phyloP scores from a whole-genome alignment of 176 grass and related monocot species.

The Puya raimondii region DNA sequence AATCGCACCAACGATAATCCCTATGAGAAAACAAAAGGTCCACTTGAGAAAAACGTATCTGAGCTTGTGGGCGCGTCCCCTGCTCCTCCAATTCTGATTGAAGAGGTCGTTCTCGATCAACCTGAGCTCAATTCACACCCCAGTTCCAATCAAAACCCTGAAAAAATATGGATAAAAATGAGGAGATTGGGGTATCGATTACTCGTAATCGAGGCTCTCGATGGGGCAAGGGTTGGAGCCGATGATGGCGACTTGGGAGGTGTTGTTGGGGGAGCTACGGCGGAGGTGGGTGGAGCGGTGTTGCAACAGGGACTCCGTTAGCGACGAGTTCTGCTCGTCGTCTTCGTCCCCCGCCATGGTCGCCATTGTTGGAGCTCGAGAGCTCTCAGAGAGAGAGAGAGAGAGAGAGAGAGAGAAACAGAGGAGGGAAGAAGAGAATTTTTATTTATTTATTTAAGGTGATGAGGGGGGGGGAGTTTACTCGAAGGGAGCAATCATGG shows the following conservation, averaged over 20 bases:
- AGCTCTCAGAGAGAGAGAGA: not conserved
- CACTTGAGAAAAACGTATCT: constrained; percentile 80
- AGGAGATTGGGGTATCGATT: constrained; percentile 3
- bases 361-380: not conserved
- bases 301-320: not conserved
- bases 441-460: too few relatives aligned
- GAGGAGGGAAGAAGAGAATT: not conserved
- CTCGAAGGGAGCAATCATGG: too few relatives aligned
- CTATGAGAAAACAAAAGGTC: constrained; percentile 78
- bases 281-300: constrained; percentile 29
- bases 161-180: not conserved
- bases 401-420: not conserved
- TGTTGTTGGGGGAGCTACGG: constrained; percentile 54
- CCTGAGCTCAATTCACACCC: constrained; percentile 21
- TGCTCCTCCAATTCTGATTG: constrained; percentile 83
- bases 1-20: constrained; percentile 42
- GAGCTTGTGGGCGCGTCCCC: constrained; percentile 39
- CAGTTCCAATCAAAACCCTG: not conserved
- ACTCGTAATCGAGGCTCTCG: constrained; percentile 97
- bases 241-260: constrained; percentile 90
- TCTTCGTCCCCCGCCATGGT: not conserved
- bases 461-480: too few relatives aligned
- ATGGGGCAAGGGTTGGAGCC: constrained; percentile 91
- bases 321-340: not conserved
- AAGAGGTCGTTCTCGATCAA: constrained; percentile 90